These are phyloP conservation scores for Umbelopsis sp. DNA, from an alignment of 192 early-diverging fungal genomes.

Conservation along the genomic window DNA sequence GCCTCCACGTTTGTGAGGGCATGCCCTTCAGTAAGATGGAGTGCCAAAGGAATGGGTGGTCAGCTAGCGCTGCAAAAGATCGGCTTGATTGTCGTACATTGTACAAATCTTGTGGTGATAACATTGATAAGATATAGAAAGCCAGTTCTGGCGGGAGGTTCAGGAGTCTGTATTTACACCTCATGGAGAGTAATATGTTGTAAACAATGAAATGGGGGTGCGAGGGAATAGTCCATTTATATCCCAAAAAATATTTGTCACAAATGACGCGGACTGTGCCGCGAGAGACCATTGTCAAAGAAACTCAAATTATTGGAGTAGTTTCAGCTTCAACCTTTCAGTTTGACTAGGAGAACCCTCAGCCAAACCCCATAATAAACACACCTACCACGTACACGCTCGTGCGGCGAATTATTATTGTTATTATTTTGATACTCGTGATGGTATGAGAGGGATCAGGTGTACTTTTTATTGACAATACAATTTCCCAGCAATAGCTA, in stretches of 20 bases:
- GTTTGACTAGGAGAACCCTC: neutral
- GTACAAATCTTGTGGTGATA: constrained; percentile 11
- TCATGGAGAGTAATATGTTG: neutral
- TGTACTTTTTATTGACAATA: constrained; percentile 11
- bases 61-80: neutral
- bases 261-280: neutral
- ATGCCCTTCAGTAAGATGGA: neutral
- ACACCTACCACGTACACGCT: no score
- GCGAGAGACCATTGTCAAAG: neutral
- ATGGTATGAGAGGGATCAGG: neutral
- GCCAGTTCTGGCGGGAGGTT: constrained; percentile 16
- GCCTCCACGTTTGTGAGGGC: neutral
- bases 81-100: neutral
- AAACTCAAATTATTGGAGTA: neutral
- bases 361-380: no score
- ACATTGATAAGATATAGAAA: neutral
- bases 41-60: neutral
- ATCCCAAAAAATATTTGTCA: neutral
- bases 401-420: neutral
- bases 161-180: neutral
- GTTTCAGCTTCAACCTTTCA: neutral
- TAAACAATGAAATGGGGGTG: neutral
- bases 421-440: neutral
- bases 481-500: neutral
- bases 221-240: neutral